These are phyloP conservation scores for Candida xiaguanensis DNA, from an alignment of 805 yeast species.

Conservation along the genomic window DNA sequence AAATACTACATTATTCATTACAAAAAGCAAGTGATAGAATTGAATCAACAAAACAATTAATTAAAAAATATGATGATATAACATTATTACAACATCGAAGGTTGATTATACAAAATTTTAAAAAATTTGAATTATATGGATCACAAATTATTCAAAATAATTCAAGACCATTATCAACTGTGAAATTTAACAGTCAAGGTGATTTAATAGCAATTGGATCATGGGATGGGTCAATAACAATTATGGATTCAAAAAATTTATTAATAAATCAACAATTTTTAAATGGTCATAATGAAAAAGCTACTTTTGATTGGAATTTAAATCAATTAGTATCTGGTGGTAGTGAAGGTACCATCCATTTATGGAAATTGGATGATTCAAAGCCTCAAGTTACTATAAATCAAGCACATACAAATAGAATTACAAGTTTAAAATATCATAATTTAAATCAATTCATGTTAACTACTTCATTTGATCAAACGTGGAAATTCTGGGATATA, in stretches of 20 bases:
- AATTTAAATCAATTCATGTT: conserved; percentile 57
- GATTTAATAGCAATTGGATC: conserved; percentile 60
- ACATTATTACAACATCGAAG: conserved; percentile 48
- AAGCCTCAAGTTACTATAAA: conserved; percentile 17
- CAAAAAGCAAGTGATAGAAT: conserved; percentile 42
- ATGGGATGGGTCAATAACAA: conserved; percentile 73
- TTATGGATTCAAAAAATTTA: conserved; percentile 43
- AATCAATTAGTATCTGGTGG: conserved; percentile 33
- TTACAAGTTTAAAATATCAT: conserved; percentile 60
- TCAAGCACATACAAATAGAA: conserved; percentile 45
- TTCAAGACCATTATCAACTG: conserved; percentile 63
- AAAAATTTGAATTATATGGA: conserved; percentile 47
- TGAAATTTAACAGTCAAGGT: conserved; percentile 41
- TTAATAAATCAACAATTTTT: conserved; percentile 20
- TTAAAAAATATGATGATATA: conserved; percentile 32
- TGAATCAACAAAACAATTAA: conserved; percentile 22
- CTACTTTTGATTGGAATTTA: conserved; percentile 65
- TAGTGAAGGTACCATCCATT: conserved; percentile 31
- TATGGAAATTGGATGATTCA: conserved; percentile 22
- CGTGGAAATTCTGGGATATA: conserved; percentile 89
- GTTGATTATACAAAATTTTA: conserved; percentile 27
- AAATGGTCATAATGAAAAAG: conserved; percentile 57
- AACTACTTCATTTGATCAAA: conserved; percentile 75
- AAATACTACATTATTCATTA: conserved; percentile 52
- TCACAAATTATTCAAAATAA: conserved; percentile 62